phyloP scores from a whole-genome alignment of 1,284 basidiomycete genomes.

The Xerocomus cyaneibrunnescens region DNA sequence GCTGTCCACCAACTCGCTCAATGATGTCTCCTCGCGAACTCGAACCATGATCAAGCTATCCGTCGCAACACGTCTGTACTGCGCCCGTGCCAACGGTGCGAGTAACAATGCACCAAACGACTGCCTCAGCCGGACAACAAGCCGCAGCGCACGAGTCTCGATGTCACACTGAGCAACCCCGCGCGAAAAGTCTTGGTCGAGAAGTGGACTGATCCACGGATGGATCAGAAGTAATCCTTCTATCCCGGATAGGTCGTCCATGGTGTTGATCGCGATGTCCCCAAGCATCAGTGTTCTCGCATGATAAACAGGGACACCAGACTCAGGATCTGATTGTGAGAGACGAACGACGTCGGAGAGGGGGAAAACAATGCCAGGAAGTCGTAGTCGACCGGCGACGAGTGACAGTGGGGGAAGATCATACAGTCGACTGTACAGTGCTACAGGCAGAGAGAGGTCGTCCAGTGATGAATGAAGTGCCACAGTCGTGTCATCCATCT shows the following conservation, averaged over 20 bases:
- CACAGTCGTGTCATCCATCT: background rate
- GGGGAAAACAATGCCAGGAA: constrained; percentile 1
- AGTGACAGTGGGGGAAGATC: background rate
- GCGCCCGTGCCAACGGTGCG: too few species aligned
- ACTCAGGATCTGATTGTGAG: background rate
- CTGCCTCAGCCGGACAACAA: background rate
- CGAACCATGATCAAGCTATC: background rate
- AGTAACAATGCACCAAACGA: background rate
- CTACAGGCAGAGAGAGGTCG: background rate
- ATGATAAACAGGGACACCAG: background rate
- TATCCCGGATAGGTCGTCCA: background rate
- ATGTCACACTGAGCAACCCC: background rate
- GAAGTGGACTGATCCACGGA: background rate
- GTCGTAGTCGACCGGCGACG: constrained; percentile 1
- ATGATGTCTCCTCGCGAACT: background rate
- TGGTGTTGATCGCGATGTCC: constrained; percentile 1
- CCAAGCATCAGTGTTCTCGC: background rate
- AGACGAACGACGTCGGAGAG: background rate
- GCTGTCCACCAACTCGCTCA: background rate
- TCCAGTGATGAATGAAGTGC: background rate
- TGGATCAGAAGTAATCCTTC: background rate
- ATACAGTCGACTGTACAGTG: background rate
- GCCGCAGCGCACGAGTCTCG: background rate
- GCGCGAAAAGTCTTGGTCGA: background rate
- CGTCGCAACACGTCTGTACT: too few species aligned